Percentiles rank a stretch among this genome's conserved stretches.
Conservation (phyloP, 768 basidiomycete genomes). For the Lentinula sp. region DNA sequence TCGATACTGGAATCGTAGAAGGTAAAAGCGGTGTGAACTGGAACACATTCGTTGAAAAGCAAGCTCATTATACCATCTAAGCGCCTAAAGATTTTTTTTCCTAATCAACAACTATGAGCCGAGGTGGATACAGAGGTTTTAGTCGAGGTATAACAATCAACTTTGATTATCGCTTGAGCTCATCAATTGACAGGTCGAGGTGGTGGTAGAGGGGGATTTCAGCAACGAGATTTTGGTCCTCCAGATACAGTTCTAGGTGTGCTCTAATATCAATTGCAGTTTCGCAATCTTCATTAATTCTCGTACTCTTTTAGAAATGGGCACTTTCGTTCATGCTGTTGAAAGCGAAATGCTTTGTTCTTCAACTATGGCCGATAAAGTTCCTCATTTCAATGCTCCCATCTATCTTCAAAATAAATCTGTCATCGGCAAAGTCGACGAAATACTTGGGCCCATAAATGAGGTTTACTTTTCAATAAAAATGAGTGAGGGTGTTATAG, state of each 20-base stretch:
- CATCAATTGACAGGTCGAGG: constrained; percentile 43
- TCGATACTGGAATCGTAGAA: constrained; percentile 13
- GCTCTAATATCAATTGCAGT: constrained; percentile 11
- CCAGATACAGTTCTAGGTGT: constrained; percentile 74
- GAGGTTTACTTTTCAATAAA: constrained; percentile 98
- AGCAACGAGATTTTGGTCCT: constrained; percentile 70
- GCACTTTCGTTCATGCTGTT: constrained; percentile 88
- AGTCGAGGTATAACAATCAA: constrained; percentile 40
- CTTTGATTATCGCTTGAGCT: constrained; percentile 14
- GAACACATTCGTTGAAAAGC: constrained; percentile 23
- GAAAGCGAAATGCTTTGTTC: constrained; percentile 98
- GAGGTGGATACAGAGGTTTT: constrained; percentile 49
- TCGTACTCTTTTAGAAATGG: constrained; percentile 62
- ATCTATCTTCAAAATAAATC: constrained; percentile 97
- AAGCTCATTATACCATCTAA: constrained; percentile 24
- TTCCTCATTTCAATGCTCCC: constrained; percentile 98
- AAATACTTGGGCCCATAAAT: constrained; percentile 98
- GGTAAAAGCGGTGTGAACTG: constrained; percentile 20
- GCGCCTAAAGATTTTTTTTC: not conserved
- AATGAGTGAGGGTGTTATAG: constrained; percentile 94
- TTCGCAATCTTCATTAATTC: constrained; percentile 7
- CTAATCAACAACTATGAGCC: constrained; percentile 31
- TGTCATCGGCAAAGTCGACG: constrained; percentile 94
- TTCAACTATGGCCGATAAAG: constrained; percentile 79
- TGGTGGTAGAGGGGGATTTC: constrained; percentile 64